These are phyloP conservation scores for Fusarium chuoi DNA, from an alignment of 2,329 filamentous ascomycete species.

Conservation along the genomic window DNA sequence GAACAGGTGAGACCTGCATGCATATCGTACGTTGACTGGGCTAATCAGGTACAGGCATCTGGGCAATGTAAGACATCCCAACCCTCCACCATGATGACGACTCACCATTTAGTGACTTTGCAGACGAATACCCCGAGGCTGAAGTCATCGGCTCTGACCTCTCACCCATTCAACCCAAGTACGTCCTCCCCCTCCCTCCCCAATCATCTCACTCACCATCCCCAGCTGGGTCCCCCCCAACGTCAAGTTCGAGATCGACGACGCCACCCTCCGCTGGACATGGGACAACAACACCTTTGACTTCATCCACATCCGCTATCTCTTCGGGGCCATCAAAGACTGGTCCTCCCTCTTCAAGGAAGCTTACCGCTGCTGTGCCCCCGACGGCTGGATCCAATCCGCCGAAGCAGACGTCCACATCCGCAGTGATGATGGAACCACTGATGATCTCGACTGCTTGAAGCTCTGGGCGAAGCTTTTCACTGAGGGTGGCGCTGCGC, in stretches of 20 bases:
- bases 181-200: accelerated
- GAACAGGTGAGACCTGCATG: constrained; percentile 17
- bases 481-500: constrained; percentile 22
- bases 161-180: constrained; percentile 36
- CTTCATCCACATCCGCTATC: constrained; percentile 39
- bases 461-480: constrained; percentile 30
- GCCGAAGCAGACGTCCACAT: constrained; percentile 35
- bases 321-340: constrained; percentile 36
- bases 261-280: constrained; percentile 34
- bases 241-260: constrained; percentile 38
- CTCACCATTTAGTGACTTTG: constrained; percentile 27
- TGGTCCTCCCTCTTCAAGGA: constrained; percentile 26
- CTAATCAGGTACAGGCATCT: constrained; percentile 26
- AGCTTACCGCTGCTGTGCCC: constrained; percentile 30
- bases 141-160: constrained; percentile 37
- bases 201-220: not conserved
- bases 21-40: not conserved
- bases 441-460: constrained; percentile 18
- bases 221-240: constrained; percentile 33
- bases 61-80: constrained; percentile 32
- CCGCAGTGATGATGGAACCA: constrained; percentile 37
- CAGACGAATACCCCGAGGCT: constrained; percentile 32
- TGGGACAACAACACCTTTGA: constrained; percentile 33
- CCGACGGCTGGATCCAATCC: constrained; percentile 33
- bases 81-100: accelerated